These are phyloP conservation scores for Thraustochytrium sp. DNA, from an alignment of 352 stramenopile genomes.

Conservation along the genomic window DNA sequence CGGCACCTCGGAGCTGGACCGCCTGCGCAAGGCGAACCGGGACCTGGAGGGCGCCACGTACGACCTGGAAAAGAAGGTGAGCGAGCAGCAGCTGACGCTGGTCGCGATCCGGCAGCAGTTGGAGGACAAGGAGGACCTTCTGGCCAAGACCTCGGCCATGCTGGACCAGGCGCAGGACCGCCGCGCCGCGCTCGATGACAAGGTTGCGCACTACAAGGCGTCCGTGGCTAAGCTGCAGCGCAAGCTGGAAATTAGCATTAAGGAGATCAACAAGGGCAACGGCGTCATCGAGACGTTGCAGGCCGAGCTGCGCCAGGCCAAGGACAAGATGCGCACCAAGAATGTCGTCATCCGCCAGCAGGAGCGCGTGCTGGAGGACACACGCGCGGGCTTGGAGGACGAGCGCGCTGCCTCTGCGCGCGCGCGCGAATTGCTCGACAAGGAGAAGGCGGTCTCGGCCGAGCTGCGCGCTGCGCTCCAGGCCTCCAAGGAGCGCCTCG, in stretches of 20 bases:
- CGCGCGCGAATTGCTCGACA: conserved; percentile 61
- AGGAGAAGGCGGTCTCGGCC: conserved; percentile 32
- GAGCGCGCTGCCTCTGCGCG: conserved; percentile 67
- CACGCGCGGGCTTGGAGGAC: conserved; percentile 63
- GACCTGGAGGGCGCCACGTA: neutral
- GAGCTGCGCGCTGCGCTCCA: neutral
- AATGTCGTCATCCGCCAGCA: conserved; percentile 79
- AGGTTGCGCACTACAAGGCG: conserved; percentile 73
- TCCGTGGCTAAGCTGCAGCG: conserved; percentile 71
- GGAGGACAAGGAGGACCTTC: conserved; percentile 65
- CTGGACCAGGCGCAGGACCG: conserved; percentile 62
- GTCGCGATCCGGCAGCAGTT: conserved; percentile 68
- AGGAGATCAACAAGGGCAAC: conserved; percentile 84
- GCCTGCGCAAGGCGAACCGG: neutral
- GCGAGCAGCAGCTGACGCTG: conserved; percentile 64
- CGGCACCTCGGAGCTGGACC: neutral
- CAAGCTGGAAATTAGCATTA: conserved; percentile 76
- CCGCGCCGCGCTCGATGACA: conserved; percentile 65
- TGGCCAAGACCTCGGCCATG: conserved; percentile 65
- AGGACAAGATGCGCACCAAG: conserved; percentile 74
- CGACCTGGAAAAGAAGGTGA: conserved; percentile 72
- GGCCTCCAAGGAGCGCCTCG: conserved; percentile 57
- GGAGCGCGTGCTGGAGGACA: conserved; percentile 62
- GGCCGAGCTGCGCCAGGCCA: conserved; percentile 65
- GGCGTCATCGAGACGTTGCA: conserved; percentile 80